Base-by-base conservation (phyloP, 257 asterid genomes). In the Mentha longifolia region DNA sequence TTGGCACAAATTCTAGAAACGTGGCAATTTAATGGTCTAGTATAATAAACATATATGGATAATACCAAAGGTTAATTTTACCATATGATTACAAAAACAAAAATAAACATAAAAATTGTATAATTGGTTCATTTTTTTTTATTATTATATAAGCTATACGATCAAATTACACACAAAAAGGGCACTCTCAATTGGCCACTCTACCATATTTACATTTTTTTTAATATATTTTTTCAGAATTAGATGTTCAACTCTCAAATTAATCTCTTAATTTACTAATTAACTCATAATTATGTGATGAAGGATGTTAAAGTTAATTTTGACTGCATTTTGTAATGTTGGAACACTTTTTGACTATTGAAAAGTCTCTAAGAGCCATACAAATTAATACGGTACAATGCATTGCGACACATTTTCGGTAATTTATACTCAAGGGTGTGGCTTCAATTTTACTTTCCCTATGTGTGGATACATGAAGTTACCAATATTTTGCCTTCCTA, bases 301-400 rank as follows among this genome's bases (percentile, higher is more conserved):
- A 14, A 46, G 15, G 2, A 3, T 46, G 3, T 14, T 5, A 49
- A 16, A 17, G 30, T 35, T 51, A 16, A 51, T 16, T 51, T 19
- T 51, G 58, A 51, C 58, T 2, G 30, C 58, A 51, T 51, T n/a
- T 51, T 17, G 58, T 17, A 51, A 51, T 51, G 58, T 51, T 51
- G 58, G 30, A 9, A 17, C 30, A n/a, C 28, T 6, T 19, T 51
- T 51, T 51, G 58, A 51, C n/a, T n/a, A 28, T 51, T 51, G n/a
- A 51, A 17, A 6, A 47, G 2, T 43, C 3, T 43, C n/a, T 13
- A 43, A 1, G 31, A 28, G 31, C 31, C 31, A 28, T 2, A 28
- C 3, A 28, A 28, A 28, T 28, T 28, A 28, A 28, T 28, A 3
- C 31, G 2, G 8, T 9, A 51, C 12, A 7, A 51, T 51, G 20